Conservation (phyloP, 768 basidiomycete genomes). For the Hygrophoropsis aurantiaca region DNA sequence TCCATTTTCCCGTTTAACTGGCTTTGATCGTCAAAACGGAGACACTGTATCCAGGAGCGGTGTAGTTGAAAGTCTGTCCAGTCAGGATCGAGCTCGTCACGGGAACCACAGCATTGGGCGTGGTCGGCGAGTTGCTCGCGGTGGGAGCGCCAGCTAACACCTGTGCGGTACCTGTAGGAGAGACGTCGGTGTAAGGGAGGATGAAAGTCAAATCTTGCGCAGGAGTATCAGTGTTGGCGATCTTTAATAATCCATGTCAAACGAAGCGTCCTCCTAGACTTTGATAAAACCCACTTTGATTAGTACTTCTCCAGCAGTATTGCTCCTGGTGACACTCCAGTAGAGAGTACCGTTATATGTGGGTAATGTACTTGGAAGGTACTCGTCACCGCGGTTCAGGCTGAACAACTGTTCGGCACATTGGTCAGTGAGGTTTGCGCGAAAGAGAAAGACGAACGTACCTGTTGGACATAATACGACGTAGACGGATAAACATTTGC, state of each 20-base stretch:
- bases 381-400: constrained; percentile 58
- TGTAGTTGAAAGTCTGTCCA: constrained; percentile 54
- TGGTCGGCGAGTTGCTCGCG: constrained; percentile 55
- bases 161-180: constrained; percentile 42
- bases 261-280: too few relatives aligned
- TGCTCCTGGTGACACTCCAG: constrained; percentile 55
- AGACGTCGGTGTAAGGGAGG: constrained; percentile 53
- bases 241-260: constrained; percentile 38
- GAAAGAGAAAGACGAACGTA: constrained; percentile 16
- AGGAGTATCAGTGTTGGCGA: constrained; percentile 49
- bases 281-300: constrained; percentile 48
- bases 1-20: too few relatives aligned
- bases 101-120: constrained; percentile 49
- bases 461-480: constrained; percentile 63
- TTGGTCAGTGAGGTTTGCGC: too few relatives aligned
- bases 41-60: constrained; percentile 48
- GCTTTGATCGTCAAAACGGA: constrained; percentile 24
- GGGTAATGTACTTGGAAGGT: constrained; percentile 63
- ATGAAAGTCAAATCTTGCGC: constrained; percentile 47
- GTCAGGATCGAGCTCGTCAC: constrained; percentile 42
- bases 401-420: constrained; percentile 53
- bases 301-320: constrained; percentile 38
- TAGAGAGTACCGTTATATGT: constrained; percentile 45
- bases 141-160: constrained; percentile 49
- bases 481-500: constrained; percentile 57